phyloP scores from a whole-genome alignment of 352 stramenopile genomes.

The Phytophthora megakarya region DNA sequence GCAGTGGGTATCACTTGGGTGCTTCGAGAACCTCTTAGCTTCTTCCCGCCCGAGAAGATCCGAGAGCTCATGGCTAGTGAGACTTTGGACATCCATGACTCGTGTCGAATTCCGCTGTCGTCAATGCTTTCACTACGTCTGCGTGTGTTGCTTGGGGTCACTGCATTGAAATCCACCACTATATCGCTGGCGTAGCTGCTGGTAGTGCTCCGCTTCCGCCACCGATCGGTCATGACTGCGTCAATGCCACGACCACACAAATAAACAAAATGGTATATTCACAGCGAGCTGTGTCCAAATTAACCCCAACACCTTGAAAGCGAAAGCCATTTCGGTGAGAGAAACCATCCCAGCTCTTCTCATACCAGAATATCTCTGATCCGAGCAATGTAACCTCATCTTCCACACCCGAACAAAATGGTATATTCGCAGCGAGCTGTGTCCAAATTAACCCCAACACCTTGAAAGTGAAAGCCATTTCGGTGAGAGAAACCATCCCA shows the following conservation, averaged over 20 bases:
- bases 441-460: conserved; percentile 18
- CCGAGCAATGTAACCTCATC: background rate
- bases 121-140: conserved; percentile 33
- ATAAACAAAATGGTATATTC: conserved; percentile 1
- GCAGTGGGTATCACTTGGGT: conserved; percentile 64
- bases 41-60: conserved; percentile 56
- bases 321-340: conserved; percentile 3
- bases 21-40: conserved; percentile 54
- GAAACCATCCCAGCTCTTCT: background rate
- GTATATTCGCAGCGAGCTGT: background rate
- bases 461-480: background rate
- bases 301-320: conserved; percentile 10
- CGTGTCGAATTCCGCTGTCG: conserved; percentile 29
- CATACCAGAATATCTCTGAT: background rate
- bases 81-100: conserved; percentile 78
- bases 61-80: conserved; percentile 65
- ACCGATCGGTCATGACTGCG: conserved; percentile 44
- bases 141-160: conserved; percentile 18
- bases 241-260: conserved; percentile 6
- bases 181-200: conserved; percentile 32
- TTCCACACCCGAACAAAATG: no score
- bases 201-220: conserved; percentile 40
- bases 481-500: conserved; percentile 2
- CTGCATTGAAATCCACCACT: conserved; percentile 45
- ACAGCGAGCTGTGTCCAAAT: conserved; percentile 6